Base-by-base conservation (phyloP, 345 rosid species). In the Odontarrhena argentea region DNA sequence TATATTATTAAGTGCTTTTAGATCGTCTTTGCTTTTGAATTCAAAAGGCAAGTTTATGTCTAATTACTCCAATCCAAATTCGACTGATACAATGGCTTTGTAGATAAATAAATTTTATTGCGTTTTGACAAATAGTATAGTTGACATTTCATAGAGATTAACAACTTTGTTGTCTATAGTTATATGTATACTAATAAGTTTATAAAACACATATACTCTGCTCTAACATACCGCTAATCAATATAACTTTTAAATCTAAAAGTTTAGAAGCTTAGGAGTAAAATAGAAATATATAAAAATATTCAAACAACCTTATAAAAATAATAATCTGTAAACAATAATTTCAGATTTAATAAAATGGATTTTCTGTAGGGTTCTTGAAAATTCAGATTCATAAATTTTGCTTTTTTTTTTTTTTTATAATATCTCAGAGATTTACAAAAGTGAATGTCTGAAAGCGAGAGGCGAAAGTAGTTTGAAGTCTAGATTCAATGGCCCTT, bases 401-500 rank as follows among this genome's bases (percentile, higher is more conserved):
- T 32, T 32, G 32, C 32, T 28, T 4, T 4, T 28, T 28, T 28
- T 28, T 30, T 60, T 30, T 32, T 22, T 11, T 62, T 48, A 8
- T 62, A 47, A 35, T 12, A 36, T 63, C 24, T 63, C 15, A 32
- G 14, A 65, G 4, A 49, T 34, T 57, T 42, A 47, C 9, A 40
- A 57, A 63, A 64, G 65, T 18, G 41, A 18, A 64, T 56, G 44
- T 56, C n/a, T 13, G 76, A 71, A 42, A 18, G 36, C 49, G 76
- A 71, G 60, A 49, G 32, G 59, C 4, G 46, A 57, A 41, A 56
- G 53, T 64, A 57, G 59, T 64, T 64, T 56, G 18, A 71, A 56
- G 65, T 71, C 76, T 71, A 71, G 70, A 64, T 71, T 64, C 65
- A 71, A 41, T 71, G 70, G 52, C 65, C 54, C 59, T 57, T 57